Evolutionary conservation across 768 basidiomycete species (phyloP).

Genomic region (Tylopilus plumbeoviolaceoides): DNA sequence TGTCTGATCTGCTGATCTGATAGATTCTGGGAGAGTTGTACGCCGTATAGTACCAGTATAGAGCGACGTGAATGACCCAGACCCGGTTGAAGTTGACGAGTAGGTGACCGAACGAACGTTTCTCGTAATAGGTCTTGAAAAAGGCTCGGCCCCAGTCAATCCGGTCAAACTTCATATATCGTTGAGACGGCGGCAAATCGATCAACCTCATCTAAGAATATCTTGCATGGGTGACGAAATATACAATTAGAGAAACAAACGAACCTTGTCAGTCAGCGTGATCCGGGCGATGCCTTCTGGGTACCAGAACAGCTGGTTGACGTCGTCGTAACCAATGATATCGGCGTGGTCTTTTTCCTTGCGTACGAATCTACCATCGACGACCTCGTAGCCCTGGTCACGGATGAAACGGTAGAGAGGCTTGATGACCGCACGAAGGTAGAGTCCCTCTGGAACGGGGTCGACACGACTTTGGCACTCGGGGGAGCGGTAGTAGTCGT

Average conservation of each 20-base stretch:
- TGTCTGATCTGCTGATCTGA: slow-evolving; percentile 32
- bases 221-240: not conserved
- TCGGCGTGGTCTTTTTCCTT: slow-evolving; percentile 89
- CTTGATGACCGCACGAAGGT: slow-evolving; percentile 84
- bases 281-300: slow-evolving; percentile 97
- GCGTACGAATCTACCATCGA: slow-evolving; percentile 92
- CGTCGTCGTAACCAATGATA: slow-evolving; percentile 98
- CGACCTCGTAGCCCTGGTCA: slow-evolving; percentile 95
- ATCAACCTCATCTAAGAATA: slow-evolving; percentile 73
- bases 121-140: slow-evolving; percentile 99
- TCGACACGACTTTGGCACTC: slow-evolving; percentile 94
- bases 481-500: slow-evolving; percentile 98
- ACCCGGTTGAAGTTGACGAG: slow-evolving; percentile 99
- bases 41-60: slow-evolving; percentile 96
- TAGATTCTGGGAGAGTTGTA: slow-evolving; percentile 92
- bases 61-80: slow-evolving; percentile 94
- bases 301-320: slow-evolving; percentile 99
- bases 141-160: slow-evolving; percentile 96
- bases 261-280: slow-evolving; percentile 80
- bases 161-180: slow-evolving; percentile 96
- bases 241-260: not conserved
- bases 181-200: slow-evolving; percentile 84
- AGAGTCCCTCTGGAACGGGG: slow-evolving; percentile 93
- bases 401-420: slow-evolving; percentile 95
- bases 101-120: slow-evolving; percentile 93